Conservation (phyloP, 495 filamentous ascomycete species). For the Penicillium lividum region DNA sequence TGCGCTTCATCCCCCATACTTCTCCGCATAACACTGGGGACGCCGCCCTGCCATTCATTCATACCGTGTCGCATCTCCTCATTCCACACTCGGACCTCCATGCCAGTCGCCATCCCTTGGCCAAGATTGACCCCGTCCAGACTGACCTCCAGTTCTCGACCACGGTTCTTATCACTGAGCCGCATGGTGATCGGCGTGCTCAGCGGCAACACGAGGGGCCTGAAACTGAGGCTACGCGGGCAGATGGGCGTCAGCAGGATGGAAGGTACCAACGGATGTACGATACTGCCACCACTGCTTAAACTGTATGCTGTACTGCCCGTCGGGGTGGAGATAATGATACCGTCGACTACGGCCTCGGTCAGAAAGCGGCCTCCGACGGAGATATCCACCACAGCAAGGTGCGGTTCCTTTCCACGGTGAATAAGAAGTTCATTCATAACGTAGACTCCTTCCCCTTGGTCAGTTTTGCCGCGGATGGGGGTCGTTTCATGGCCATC, state of each 20-base stretch:
- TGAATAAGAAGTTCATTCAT: slow-evolving; percentile 96
- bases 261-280: slow-evolving; percentile 87
- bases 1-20: slow-evolving; percentile 58
- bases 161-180: slow-evolving; percentile 79
- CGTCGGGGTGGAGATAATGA: slow-evolving; percentile 90
- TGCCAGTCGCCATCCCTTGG: slow-evolving; percentile 70
- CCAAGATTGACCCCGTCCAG: slow-evolving; percentile 79
- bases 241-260: slow-evolving; percentile 93
- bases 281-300: slow-evolving; percentile 89
- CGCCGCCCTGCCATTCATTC: slow-evolving; percentile 63
- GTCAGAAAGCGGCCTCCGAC: slow-evolving; percentile 85
- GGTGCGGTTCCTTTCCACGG: slow-evolving; percentile 82
- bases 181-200: slow-evolving; percentile 82
- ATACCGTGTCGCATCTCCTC: slow-evolving; percentile 69
- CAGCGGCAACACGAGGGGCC: slow-evolving; percentile 84
- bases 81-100: slow-evolving; percentile 85
- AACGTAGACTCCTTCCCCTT: slow-evolving; percentile 65
- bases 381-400: slow-evolving; percentile 85
- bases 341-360: slow-evolving; percentile 90
- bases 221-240: slow-evolving; percentile 85
- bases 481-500: slow-evolving; percentile 49
- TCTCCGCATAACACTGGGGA: slow-evolving; percentile 58
- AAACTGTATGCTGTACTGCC: slow-evolving; percentile 94
- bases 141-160: slow-evolving; percentile 81
- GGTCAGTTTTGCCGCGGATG: slow-evolving; percentile 44